A percentile compares a stretch with the other conserved stretches of the same genome.
phyloP scores from a whole-genome alignment of 352 stramenopile genomes.

The Peronospora destructor region DNA sequence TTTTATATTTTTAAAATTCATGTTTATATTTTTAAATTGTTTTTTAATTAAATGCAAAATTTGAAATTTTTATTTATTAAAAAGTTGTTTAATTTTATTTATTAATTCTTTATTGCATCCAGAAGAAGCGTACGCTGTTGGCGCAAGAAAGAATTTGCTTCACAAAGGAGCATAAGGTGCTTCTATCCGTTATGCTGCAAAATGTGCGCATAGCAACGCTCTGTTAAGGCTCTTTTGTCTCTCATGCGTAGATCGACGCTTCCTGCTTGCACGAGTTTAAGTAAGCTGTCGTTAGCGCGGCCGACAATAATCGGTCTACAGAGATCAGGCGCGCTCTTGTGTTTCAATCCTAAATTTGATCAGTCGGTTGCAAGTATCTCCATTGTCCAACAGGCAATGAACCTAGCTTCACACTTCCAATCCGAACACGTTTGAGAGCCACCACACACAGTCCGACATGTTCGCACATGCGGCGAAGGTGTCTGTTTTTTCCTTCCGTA shows the following conservation, averaged over 20 bases:
- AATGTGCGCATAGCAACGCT: neutral
- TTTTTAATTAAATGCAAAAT: too few relatives aligned
- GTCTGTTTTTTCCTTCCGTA: constrained; percentile 92
- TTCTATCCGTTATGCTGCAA: neutral
- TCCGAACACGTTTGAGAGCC: constrained; percentile 87
- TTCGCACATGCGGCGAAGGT: constrained; percentile 95
- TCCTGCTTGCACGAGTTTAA: constrained; percentile 46
- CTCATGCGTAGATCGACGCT: constrained; percentile 36
- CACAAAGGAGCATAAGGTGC: constrained; percentile 51
- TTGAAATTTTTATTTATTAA: too few relatives aligned
- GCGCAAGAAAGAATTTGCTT: constrained; percentile 60
- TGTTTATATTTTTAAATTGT: too few relatives aligned
- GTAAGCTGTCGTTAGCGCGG: constrained; percentile 3
- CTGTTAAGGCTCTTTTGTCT: neutral
- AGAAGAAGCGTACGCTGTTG: constrained; percentile 62
- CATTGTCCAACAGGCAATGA: constrained; percentile 65
- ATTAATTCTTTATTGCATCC: too few relatives aligned
- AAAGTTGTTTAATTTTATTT: too few relatives aligned
- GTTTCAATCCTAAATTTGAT: constrained; percentile 37
- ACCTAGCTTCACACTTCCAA: constrained; percentile 83
- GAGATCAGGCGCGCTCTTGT: neutral
- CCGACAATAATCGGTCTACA: neutral
- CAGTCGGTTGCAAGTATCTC: constrained; percentile 69
- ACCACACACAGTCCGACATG: constrained; percentile 85
- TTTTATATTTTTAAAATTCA: too few relatives aligned